These are phyloP conservation scores for Cochlearia excelsa DNA, from an alignment of 345 rosid species.

Conservation along the genomic window DNA sequence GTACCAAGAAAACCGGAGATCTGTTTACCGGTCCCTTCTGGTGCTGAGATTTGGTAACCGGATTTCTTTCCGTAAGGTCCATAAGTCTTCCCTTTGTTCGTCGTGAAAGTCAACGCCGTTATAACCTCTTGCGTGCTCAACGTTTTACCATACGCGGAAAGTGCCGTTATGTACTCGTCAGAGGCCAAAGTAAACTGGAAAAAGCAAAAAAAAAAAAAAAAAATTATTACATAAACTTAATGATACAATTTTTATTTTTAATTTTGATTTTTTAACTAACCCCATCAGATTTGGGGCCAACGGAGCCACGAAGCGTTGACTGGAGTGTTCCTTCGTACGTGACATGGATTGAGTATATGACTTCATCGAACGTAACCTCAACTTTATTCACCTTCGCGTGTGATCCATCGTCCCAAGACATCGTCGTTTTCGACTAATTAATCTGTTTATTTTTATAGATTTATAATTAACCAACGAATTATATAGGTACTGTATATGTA, in stretches of 20 bases:
- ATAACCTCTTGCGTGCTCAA: constrained; percentile 22
- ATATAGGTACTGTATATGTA: no score
- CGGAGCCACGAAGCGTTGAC: constrained; percentile 29
- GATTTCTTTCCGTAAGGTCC: constrained; percentile 37
- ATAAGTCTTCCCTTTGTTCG: constrained; percentile 29
- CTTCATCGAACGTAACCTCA: constrained; percentile 29
- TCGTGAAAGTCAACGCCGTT: constrained; percentile 27
- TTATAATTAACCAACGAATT: no score
- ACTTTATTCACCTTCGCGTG: constrained; percentile 36
- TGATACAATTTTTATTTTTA: no score
- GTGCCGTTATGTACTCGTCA: constrained; percentile 34
- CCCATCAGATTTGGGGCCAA: constrained; percentile 29
- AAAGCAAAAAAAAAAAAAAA: no score
- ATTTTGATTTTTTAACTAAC: no score
- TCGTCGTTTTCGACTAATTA: no score
- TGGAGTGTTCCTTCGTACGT: constrained; percentile 30
- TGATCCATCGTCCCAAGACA: constrained; percentile 38
- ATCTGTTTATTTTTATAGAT: no score
- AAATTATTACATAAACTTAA: no score
- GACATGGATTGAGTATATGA: constrained; percentile 34
- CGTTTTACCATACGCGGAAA: constrained; percentile 22
- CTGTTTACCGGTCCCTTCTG: no score
- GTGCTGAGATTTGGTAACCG: no score
- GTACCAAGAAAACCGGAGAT: no score
- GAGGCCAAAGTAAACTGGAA: constrained; percentile 31